Conservation (phyloP, 2,329 filamentous ascomycete genomes). For the Pyrenochaeta sp. region DNA sequence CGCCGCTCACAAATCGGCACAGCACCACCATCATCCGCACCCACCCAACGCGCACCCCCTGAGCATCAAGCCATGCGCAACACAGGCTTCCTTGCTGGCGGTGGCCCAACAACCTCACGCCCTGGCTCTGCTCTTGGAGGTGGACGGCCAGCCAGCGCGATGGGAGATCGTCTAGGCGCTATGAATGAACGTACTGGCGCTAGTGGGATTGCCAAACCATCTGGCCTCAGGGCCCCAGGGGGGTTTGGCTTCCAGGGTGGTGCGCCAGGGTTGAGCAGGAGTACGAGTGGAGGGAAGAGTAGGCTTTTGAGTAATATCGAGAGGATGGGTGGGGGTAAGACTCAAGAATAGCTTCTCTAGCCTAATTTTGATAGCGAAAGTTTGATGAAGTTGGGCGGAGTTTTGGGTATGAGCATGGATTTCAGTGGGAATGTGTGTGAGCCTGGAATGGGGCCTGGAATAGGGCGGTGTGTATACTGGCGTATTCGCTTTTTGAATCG, state of each 20-base stretch:
- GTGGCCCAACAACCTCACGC: constrained; percentile 29
- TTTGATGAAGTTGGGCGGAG: neutral
- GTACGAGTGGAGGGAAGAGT: constrained; percentile 61
- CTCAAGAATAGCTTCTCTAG: constrained; percentile 29
- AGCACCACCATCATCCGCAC: constrained; percentile 20
- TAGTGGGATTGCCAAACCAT: constrained; percentile 53
- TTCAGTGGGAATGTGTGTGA: too few species aligned
- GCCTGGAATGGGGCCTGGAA: too few species aligned
- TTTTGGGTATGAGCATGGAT: neutral
- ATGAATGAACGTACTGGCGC: constrained; percentile 20
- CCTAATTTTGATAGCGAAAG: neutral
- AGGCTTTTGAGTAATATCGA: constrained; percentile 87
- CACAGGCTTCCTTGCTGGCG: constrained; percentile 44
- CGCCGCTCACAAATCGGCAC: constrained; percentile 60
- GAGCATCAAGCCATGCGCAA: constrained; percentile 36
- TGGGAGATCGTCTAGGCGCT: constrained; percentile 32
- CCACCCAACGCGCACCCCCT: constrained; percentile 22
- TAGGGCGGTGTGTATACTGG: too few species aligned
- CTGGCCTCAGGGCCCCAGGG: constrained; percentile 68
- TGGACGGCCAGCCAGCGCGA: constrained; percentile 35
- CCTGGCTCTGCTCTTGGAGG: constrained; percentile 38
- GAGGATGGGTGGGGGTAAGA: constrained; percentile 73
- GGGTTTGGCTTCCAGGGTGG: constrained; percentile 48
- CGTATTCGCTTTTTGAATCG: too few species aligned
- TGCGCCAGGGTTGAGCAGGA: constrained; percentile 39